Percentiles rank a stretch among this genome's conserved stretches.
Evolutionary conservation across 371 early-diverging fungal species (phyloP).

Genomic region (Dichotomocladium elegans): DNA sequence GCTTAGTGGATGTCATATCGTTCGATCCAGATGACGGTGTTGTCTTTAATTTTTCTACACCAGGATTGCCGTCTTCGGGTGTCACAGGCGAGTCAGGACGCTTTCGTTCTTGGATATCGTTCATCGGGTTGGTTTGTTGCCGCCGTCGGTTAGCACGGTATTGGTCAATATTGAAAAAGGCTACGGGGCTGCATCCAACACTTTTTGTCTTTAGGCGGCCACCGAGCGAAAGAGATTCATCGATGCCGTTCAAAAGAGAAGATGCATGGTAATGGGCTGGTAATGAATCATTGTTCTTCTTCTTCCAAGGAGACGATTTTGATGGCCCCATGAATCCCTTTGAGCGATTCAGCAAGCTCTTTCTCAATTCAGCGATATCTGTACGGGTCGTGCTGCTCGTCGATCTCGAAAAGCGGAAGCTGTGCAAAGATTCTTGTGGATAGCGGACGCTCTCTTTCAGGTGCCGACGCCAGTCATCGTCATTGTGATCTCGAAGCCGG

Average conservation of each 20-base stretch:
- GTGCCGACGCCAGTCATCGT: conserved; percentile 7
- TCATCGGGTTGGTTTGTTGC: conserved; percentile 14
- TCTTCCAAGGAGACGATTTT: conserved; percentile 17
- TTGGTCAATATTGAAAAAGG: conserved; percentile 6
- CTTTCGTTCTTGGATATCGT: conserved; percentile 11
- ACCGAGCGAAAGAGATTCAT: not conserved
- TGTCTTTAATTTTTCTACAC: not conserved
- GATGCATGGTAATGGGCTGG: conserved; percentile 14
- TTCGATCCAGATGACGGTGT: not conserved
- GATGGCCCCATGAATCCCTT: conserved; percentile 46
- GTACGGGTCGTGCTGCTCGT: conserved; percentile 13
- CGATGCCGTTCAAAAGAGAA: not conserved
- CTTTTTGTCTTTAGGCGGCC: conserved; percentile 16
- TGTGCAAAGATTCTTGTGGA: conserved; percentile 55
- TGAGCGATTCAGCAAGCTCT: conserved; percentile 42
- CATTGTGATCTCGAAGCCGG: conserved; percentile 23
- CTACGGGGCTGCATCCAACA: conserved; percentile 13
- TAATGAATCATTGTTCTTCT: conserved; percentile 5
- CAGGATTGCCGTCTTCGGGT: conserved; percentile 9
- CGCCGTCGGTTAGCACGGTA: conserved; percentile 11
- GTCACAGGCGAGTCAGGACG: conserved; percentile 8
- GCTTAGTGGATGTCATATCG: not conserved
- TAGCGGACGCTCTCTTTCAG: conserved; percentile 25
- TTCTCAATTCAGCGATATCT: conserved; percentile 30
- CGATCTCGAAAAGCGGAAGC: conserved; percentile 44